Base-by-base conservation (phyloP, 2,329 filamentous ascomycete species). In the Penicillium sp. region DNA sequence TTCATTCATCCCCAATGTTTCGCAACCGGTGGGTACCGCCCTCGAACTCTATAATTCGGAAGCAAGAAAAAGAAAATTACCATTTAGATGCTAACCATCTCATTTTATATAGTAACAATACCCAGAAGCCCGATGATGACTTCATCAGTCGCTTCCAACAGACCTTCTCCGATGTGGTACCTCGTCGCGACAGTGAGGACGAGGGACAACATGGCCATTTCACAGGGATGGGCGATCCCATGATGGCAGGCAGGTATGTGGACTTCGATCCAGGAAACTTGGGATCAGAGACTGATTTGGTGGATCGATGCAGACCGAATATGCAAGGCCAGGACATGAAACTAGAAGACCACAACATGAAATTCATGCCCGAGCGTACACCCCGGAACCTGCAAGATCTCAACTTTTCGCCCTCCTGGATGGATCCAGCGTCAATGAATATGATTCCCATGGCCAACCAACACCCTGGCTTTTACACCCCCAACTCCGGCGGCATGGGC, bases 71-170 rank as follows among this genome's bases (percentile, higher is more conserved):
- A 7, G 31, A 37, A 50, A 39, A 5, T 6, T 1, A 19, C 19
- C 3, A 37, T 23, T 16, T 23, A 57, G 43, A 47, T 50, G 21
- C 51, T 54, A 57, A 51, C 33, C 29, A 43, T 25, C 16, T 9
- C 57, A 49, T 51, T 52, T 25, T 46, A 50, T 65, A 57, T 65
- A 91, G 88, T 78, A 90, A 85, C 70, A 92, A 85, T 75, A 87
- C 90, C 55, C 90, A 92, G 76, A 96, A 96, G 80, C 92, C 92
- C 55, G 88, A 86, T 74, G 90, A 93, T 72, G 91, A 93, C 69
- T 83, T 96, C 71, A 87, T 95, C 73, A 87, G 87, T 76, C 88
- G 86, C 74, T 96, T 96, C 78, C 90, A 90, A 74, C 86, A 91
- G 69, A 88, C 86, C 65, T 96, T 96, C 70, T 89, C 91, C 47